These are phyloP conservation scores for Patellifolia procumbens DNA, from an alignment of 179 eudicot genomes.

Conservation along the genomic window DNA sequence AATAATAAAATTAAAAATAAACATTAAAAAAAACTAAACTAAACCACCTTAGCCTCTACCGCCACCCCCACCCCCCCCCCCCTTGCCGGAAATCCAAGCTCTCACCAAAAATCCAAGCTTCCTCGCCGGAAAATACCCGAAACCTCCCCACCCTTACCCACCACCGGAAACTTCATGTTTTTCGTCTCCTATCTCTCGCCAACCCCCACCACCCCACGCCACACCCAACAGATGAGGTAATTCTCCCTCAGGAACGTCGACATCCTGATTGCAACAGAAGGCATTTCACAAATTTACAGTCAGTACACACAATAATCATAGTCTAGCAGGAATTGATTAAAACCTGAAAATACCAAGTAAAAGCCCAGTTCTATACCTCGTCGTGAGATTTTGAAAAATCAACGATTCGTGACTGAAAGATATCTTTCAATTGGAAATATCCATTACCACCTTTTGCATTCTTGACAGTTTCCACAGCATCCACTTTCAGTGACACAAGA, in stretches of 20 bases:
- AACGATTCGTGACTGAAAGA: slow-evolving; percentile 54
- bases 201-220: no score
- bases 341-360: not conserved
- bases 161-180: no score
- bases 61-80: no score
- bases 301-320: not conserved
- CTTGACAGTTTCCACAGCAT: slow-evolving; percentile 37
- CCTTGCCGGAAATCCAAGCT: no score
- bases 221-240: slow-evolving; percentile 74
- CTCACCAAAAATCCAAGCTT: no score
- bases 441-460: slow-evolving; percentile 39
- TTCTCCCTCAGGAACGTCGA: slow-evolving; percentile 71
- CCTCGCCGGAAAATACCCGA: no score
- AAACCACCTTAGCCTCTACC: no score
- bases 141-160: no score
- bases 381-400: slow-evolving; percentile 48
- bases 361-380: slow-evolving; percentile 44
- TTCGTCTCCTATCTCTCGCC: no score
- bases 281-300: slow-evolving; percentile 1
- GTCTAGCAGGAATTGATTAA: not conserved
- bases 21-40: no score
- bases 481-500: slow-evolving; percentile 45
- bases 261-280: slow-evolving; percentile 42
- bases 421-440: slow-evolving; percentile 42
- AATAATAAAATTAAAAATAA: no score